phyloP scores from a whole-genome alignment of 768 basidiomycete genomes.

The Boletus eberwhitei region DNA sequence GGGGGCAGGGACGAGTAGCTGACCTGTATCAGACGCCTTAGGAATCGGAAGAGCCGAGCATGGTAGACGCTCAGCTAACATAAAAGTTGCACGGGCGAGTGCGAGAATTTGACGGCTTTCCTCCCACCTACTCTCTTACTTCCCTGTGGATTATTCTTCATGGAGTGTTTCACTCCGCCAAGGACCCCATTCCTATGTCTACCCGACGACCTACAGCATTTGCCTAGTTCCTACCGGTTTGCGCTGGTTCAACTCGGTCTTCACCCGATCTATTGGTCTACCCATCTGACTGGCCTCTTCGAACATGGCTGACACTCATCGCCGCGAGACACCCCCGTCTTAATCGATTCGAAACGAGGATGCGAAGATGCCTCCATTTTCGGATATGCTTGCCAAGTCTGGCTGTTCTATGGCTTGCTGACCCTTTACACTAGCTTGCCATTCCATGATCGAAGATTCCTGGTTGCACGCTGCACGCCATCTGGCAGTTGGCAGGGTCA shows the following conservation, averaged over 20 bases:
- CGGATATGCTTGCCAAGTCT: neutral
- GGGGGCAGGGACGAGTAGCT: neutral
- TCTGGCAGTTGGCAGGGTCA: conserved; percentile 6
- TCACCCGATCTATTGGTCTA: neutral
- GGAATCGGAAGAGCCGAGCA: neutral
- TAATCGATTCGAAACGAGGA: too few relatives aligned
- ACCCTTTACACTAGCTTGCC: neutral
- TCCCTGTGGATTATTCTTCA: too few relatives aligned
- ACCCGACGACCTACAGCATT: neutral
- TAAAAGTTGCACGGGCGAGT: neutral
- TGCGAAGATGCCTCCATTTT: neutral
- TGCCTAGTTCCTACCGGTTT: neutral
- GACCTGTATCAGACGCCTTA: neutral
- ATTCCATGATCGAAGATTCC: neutral
- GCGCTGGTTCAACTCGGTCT: neutral
- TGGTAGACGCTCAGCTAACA: neutral
- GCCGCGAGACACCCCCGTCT: neutral
- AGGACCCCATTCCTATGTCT: neutral
- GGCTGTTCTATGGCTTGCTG: neutral
- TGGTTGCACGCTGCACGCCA: neutral
- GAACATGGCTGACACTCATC: too few relatives aligned
- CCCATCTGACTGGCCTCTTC: neutral
- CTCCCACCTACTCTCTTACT: neutral
- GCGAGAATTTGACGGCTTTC: neutral
- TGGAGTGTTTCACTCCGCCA: neutral